These are phyloP conservation scores for Nakaseomyces uthaithaninus DNA, from an alignment of 1,139 yeast species.

Conservation along the genomic window DNA sequence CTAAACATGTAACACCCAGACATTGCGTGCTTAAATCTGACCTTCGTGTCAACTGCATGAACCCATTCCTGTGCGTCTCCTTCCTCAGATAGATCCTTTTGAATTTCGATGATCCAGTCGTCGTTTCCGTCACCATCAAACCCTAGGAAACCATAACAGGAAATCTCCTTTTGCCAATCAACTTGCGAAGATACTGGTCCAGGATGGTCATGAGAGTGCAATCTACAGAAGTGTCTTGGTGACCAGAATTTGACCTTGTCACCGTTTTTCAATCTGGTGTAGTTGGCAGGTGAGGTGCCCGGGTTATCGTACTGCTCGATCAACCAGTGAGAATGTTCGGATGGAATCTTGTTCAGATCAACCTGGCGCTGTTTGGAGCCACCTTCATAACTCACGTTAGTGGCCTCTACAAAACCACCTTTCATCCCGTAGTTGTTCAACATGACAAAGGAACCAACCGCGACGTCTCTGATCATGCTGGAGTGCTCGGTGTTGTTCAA, in stretches of 20 bases:
- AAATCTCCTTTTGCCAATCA: conserved; percentile 94
- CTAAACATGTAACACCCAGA: conserved; percentile 87
- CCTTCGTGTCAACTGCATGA: conserved; percentile 73
- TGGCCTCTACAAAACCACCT: conserved; percentile 95
- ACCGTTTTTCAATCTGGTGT: conserved; percentile 66
- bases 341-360: conserved; percentile 86
- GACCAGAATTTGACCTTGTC: conserved; percentile 75
- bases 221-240: conserved; percentile 59
- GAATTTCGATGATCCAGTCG: conserved; percentile 85
- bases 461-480: conserved; percentile 69
- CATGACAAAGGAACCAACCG: conserved; percentile 73
- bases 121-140: conserved; percentile 94
- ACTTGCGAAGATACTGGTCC: conserved; percentile 79
- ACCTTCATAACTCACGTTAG: conserved; percentile 68
- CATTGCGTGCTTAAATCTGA: conserved; percentile 83
- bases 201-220: conserved; percentile 93
- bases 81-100: conserved; percentile 46
- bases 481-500: conserved; percentile 61
- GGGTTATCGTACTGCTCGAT: conserved; percentile 38
- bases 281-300: conserved; percentile 39
- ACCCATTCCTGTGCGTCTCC: conserved; percentile 56
- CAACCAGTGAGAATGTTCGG: conserved; percentile 76
- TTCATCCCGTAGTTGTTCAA: conserved; percentile 76
- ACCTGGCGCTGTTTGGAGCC: conserved; percentile 96
- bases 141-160: conserved; percentile 86